Evolutionary conservation across 2,329 filamentous ascomycete genomes (phyloP).

Genomic region (Volutella citrinella): DNA sequence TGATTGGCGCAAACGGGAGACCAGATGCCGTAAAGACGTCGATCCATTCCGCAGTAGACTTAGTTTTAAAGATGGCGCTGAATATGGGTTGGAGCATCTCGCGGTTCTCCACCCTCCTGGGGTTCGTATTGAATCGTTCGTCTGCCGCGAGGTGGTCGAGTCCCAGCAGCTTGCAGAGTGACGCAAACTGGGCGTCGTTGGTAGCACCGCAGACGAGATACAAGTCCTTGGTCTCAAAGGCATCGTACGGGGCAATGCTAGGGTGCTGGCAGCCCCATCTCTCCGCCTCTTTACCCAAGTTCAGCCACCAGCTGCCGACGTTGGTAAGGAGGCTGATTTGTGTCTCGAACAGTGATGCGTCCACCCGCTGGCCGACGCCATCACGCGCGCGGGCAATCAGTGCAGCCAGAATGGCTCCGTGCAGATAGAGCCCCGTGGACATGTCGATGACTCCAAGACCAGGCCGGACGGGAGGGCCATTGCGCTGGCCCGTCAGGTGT

Average conservation of each 20-base stretch:
- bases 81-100: constrained; percentile 35
- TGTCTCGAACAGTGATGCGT: constrained; percentile 43
- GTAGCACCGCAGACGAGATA: constrained; percentile 31
- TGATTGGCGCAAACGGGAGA: constrained; percentile 45
- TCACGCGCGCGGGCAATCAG: constrained; percentile 34
- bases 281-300: constrained; percentile 36
- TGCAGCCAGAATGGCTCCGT: constrained; percentile 42
- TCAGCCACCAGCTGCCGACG: constrained; percentile 36
- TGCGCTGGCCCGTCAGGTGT: constrained; percentile 40
- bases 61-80: constrained; percentile 29
- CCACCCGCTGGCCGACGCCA: constrained; percentile 40
- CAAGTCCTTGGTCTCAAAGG: constrained; percentile 35
- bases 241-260: constrained; percentile 45
- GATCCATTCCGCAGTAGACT: constrained; percentile 40
- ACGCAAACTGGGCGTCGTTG: constrained; percentile 34
- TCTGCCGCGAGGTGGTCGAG: constrained; percentile 21
- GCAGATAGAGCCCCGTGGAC: constrained; percentile 42
- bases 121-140: constrained; percentile 29
- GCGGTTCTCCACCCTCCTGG: constrained; percentile 32
- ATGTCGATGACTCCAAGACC: constrained; percentile 43
- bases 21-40: constrained; percentile 37
- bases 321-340: constrained; percentile 40
- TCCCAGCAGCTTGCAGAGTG: constrained; percentile 26
- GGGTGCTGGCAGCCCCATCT: constrained; percentile 45
- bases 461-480: constrained; percentile 37